These are phyloP conservation scores for Leptographium wingfieldii DNA, from an alignment of 2,329 filamentous ascomycete genomes.

Conservation along the genomic window DNA sequence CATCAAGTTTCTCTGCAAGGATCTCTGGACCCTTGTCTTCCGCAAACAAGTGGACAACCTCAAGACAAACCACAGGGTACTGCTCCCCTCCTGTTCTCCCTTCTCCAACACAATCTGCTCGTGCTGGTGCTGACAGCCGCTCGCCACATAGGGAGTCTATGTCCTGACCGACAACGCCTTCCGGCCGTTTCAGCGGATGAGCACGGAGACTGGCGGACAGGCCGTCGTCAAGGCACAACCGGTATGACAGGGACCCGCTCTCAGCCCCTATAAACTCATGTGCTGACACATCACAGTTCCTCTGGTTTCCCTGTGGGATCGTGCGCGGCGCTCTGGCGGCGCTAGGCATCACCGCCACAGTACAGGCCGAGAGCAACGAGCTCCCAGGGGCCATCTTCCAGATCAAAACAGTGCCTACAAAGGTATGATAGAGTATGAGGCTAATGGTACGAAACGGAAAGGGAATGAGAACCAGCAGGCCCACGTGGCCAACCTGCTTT, in stretches of 20 bases:
- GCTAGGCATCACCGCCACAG: constrained; percentile 79
- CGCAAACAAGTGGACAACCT: constrained; percentile 97
- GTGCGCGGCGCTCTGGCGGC: constrained; percentile 87
- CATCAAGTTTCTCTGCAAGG: constrained; percentile 98
- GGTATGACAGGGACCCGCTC: constrained; percentile 36
- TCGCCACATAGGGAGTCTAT: constrained; percentile 61
- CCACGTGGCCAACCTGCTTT: background rate
- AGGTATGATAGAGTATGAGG: constrained; percentile 25
- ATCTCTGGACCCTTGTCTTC: constrained; percentile 89
- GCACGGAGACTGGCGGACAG: constrained; percentile 62
- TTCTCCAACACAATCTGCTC: background rate
- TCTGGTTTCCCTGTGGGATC: constrained; percentile 91
- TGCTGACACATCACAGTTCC: constrained; percentile 45
- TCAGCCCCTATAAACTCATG: background rate
- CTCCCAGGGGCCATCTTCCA: constrained; percentile 87
- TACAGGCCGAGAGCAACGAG: constrained; percentile 81
- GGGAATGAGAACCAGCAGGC: background rate
- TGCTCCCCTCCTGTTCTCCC: constrained; percentile 11
- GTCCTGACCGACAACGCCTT: constrained; percentile 91
- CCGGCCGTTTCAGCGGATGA: constrained; percentile 81
- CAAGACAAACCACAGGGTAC: constrained; percentile 88
- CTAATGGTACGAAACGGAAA: background rate
- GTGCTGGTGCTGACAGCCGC: constrained; percentile 2
- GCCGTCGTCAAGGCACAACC: constrained; percentile 65
- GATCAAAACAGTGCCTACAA: constrained; percentile 69